Evolutionary conservation across 2,329 filamentous ascomycete species (phyloP).

Genomic region (Fusarium tupiense): DNA sequence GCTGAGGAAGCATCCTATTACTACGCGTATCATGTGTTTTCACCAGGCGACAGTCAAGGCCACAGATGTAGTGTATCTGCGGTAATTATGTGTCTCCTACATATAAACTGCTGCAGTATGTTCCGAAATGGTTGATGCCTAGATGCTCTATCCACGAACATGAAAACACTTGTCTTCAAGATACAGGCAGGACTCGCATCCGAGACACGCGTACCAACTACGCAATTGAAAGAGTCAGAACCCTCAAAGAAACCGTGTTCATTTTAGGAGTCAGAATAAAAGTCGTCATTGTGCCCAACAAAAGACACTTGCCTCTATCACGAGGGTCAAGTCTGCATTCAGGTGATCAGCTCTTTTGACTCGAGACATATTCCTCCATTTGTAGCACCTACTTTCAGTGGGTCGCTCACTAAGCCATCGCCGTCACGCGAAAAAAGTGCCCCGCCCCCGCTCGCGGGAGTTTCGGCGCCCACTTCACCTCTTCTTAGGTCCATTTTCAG

Average conservation of each 20-base stretch:
- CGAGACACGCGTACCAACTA: not conserved
- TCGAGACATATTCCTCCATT: slow-evolving; percentile 2
- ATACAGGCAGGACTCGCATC: not conserved
- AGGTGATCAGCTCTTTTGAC: slow-evolving; percentile 21
- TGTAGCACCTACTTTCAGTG: slow-evolving; percentile 4
- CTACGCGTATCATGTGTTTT: not conserved
- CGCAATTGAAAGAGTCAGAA: not conserved
- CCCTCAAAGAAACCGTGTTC: slow-evolving; percentile 13
- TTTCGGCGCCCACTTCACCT: slow-evolving; percentile 30
- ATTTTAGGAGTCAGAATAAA: not conserved
- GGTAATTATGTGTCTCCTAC: not conserved
- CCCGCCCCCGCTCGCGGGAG: slow-evolving; percentile 36
- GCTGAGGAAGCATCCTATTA: not conserved
- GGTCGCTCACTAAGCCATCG: slow-evolving; percentile 18
- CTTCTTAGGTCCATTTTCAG: slow-evolving; percentile 3
- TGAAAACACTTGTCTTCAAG: slow-evolving; percentile 17
- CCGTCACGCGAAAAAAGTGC: slow-evolving; percentile 22
- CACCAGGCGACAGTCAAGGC: not conserved
- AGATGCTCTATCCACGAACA: not conserved
- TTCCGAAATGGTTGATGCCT: not conserved
- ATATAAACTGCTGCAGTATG: not conserved
- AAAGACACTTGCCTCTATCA: slow-evolving; percentile 15
- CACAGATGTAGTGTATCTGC: not conserved
- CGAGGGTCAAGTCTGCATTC: slow-evolving; percentile 12
- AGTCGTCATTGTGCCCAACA: not conserved